phyloP scores from a whole-genome alignment of 805 yeast species.

The Metschnikowia cubensis region DNA sequence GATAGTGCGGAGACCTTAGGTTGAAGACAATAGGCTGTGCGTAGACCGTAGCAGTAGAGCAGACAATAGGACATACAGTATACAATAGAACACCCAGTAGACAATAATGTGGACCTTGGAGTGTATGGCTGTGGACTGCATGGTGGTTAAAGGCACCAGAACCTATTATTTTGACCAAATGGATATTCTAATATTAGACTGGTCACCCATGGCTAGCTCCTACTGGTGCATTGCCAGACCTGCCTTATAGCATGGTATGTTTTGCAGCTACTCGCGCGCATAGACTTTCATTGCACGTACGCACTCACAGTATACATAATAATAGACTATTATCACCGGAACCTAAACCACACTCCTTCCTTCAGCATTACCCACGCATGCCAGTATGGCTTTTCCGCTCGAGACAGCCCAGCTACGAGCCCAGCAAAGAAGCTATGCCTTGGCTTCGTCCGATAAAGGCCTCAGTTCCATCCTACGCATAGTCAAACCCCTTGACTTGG shows the following conservation, averaged over 20 bases:
- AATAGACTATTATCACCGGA: background rate
- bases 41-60: too few species aligned
- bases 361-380: background rate
- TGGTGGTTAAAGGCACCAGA: too few species aligned
- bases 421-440: slow-evolving; percentile 15
- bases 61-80: too few species aligned
- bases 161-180: too few species aligned
- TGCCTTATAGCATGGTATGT: background rate
- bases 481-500: slow-evolving; percentile 17
- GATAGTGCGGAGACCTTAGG: too few species aligned
- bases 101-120: too few species aligned
- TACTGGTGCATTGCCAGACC: too few species aligned
- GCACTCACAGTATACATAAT: background rate
- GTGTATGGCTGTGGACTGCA: too few species aligned
- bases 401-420: slow-evolving; percentile 18
- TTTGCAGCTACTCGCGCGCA: slow-evolving; percentile 4
- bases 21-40: too few species aligned
- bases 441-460: slow-evolving; percentile 14
- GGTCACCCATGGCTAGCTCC: too few species aligned
- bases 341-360: background rate
- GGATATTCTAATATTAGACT: too few species aligned
- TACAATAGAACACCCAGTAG: too few species aligned
- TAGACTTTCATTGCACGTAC: background rate
- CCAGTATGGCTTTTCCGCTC: slow-evolving; percentile 18
- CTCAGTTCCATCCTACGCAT: slow-evolving; percentile 10